Base-by-base conservation (phyloP, 768 basidiomycete species). In the Austroboletus festivus region DNA sequence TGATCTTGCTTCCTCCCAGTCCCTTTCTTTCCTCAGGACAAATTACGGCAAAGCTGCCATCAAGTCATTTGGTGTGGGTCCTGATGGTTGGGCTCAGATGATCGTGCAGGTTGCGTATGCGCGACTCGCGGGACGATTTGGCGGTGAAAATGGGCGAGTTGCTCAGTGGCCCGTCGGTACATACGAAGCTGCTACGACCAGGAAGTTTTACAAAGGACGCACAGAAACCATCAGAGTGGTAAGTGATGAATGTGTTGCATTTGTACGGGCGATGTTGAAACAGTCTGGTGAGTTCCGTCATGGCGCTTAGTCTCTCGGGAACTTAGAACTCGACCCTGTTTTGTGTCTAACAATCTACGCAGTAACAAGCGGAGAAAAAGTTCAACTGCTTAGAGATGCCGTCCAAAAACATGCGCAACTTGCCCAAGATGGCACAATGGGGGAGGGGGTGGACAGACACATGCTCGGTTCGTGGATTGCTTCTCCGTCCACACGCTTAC, bases 71-170 rank as follows among this genome's bases (percentile, higher is more conserved):
- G 83, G 87, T 28, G 82, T 88, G n/a, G 90, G 91, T 35, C 94
- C 94, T 3, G 94, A 97, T 61, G 88, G 88, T 22, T 96, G 93
- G 92, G 85, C 89, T 39, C 94, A 97, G 71, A 83, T 96, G 79
- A 72, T 93, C 60, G 76, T 94, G 42, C 94, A 97, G 64, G 72
- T 97, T 39, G 94, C 93, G 6, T 93, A 93, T 66, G 79, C 75
- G 48, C 80, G 93, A 1, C 75, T 92, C 28, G 68, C 84, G 24
- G 73, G 76, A 34, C 55, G 48, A 16, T 62, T 62, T 22, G 40
- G 45, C 31, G 42, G 44, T 1, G 40, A 51, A 40, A 54, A 56
- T 33, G 52, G 54, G 37, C 56, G 64, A n/a, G 54, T 51, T 2
- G 57, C 61, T 3, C 67, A 74, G 31, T 72, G 75, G 71, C 71